Conservation (phyloP, 352 stramenopile species). For the Blastocystis sp. region DNA sequence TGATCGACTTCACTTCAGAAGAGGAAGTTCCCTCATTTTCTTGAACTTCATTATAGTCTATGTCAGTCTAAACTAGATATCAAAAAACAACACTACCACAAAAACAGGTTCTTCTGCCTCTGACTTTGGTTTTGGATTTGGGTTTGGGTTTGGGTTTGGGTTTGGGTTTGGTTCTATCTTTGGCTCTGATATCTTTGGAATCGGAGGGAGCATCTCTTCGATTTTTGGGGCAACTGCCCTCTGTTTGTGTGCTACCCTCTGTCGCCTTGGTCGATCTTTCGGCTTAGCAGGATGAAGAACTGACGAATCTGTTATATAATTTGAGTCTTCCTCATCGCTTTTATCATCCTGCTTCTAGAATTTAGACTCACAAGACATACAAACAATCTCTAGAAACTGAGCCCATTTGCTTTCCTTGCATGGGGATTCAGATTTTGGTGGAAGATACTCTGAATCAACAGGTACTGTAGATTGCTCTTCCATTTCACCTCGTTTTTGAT, state of each 20-base stretch:
- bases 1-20: background rate
- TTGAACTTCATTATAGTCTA: background rate
- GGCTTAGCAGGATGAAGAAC: background rate
- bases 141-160: too few relatives aligned
- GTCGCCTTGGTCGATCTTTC: background rate
- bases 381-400: background rate
- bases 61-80: background rate
- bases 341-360: background rate
- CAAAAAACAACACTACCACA: background rate
- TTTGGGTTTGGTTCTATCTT: background rate
- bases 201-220: background rate
- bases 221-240: background rate
- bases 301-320: slow-evolving; percentile 1
- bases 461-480: background rate
- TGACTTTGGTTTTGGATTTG: too few relatives aligned
- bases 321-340: background rate
- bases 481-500: slow-evolving; percentile 15
- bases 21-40: background rate
- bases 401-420: background rate
- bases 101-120: background rate
- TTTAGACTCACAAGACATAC: background rate
- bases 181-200: background rate
- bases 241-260: background rate
- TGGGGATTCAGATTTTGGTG: background rate
- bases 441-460: background rate